Evolutionary conservation across 495 filamentous ascomycete species (phyloP).

Genomic region (Penicillium robsamsonii): DNA sequence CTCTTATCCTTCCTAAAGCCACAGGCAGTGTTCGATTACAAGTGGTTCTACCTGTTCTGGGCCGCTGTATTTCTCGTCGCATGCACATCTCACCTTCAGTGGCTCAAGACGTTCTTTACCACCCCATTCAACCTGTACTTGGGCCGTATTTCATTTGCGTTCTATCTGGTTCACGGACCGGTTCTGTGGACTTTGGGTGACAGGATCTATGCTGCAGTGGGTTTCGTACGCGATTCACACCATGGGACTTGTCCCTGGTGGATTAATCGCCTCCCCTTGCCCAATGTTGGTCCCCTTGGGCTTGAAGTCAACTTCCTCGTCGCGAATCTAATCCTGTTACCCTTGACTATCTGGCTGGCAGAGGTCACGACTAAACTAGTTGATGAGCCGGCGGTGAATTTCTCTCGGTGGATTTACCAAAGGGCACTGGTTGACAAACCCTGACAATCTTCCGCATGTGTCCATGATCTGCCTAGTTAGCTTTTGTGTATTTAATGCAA

Average conservation of each 20-base stretch:
- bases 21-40: slow-evolving; percentile 31
- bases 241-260: slow-evolving; percentile 37
- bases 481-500: background rate
- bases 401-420: slow-evolving; percentile 53
- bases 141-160: slow-evolving; percentile 51
- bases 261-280: slow-evolving; percentile 46
- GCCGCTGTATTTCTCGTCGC: slow-evolving; percentile 41
- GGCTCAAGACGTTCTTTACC: slow-evolving; percentile 37
- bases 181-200: slow-evolving; percentile 42
- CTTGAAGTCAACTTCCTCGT: slow-evolving; percentile 52
- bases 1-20: slow-evolving; percentile 27
- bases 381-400: slow-evolving; percentile 55
- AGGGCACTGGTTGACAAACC: slow-evolving; percentile 24
- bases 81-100: slow-evolving; percentile 26
- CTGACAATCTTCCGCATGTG: slow-evolving; percentile 1
- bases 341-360: slow-evolving; percentile 56
- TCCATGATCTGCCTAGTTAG: slow-evolving; percentile 1
- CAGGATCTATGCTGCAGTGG: slow-evolving; percentile 51
- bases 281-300: slow-evolving; percentile 51
- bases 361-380: slow-evolving; percentile 54
- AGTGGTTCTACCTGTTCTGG: slow-evolving; percentile 33
- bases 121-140: slow-evolving; percentile 48
- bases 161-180: slow-evolving; percentile 57
- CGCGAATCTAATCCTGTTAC: slow-evolving; percentile 54
- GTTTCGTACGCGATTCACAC: slow-evolving; percentile 43